Conservation (phyloP, 2,329 filamentous ascomycete genomes). For the Fusarium sulawesiense region DNA sequence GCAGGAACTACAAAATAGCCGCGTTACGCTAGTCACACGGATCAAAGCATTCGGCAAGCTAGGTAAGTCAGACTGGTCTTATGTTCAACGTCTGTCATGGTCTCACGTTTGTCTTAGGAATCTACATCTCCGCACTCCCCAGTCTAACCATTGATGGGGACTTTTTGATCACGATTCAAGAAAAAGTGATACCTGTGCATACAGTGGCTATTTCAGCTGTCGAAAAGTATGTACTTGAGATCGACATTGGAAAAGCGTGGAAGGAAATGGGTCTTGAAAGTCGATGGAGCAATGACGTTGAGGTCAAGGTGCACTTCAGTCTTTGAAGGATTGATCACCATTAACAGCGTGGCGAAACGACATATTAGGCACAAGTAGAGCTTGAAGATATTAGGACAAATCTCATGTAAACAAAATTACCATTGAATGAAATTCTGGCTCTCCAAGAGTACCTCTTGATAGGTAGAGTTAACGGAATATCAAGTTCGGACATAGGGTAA, state of each 20-base stretch:
- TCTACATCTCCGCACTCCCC: slow-evolving; percentile 80
- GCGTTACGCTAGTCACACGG: slow-evolving; percentile 72
- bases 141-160: slow-evolving; percentile 69
- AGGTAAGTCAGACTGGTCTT: slow-evolving; percentile 60
- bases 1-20: slow-evolving; percentile 61
- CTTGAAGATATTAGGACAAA: background rate
- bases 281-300: slow-evolving; percentile 84
- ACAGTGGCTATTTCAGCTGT: slow-evolving; percentile 69
- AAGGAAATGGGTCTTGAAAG: slow-evolving; percentile 74
- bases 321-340: slow-evolving; percentile 42
- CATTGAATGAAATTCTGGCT: background rate
- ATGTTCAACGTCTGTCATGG: background rate
- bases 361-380: background rate
- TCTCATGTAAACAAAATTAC: background rate
- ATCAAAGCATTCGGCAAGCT: slow-evolving; percentile 84
- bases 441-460: background rate
- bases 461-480: background rate
- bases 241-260: slow-evolving; percentile 85
- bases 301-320: slow-evolving; percentile 70
- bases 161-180: slow-evolving; percentile 81
- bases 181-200: slow-evolving; percentile 73
- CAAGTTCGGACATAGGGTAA: background rate
- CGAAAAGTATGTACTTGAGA: slow-evolving; percentile 73
- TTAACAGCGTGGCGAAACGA: background rate
- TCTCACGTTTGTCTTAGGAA: slow-evolving; percentile 54